These are phyloP conservation scores for Solanum dulcamara DNA, from an alignment of 257 asterid genomes.

Conservation along the genomic window DNA sequence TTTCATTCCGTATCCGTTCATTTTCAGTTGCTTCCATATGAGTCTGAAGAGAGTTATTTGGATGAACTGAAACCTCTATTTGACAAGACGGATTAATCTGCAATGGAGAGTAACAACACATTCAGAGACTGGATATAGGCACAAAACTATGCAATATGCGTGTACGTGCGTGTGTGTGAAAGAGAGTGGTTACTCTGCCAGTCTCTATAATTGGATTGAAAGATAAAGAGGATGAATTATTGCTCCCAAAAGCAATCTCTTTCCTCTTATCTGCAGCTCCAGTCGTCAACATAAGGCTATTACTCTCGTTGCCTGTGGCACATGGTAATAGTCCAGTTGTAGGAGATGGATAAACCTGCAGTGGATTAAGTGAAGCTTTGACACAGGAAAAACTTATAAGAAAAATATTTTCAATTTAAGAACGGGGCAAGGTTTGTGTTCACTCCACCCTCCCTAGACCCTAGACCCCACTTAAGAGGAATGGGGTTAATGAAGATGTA, in stretches of 20 bases:
- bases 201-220: constrained; percentile 39
- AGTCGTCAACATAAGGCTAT: constrained; percentile 6
- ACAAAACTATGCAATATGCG: background rate
- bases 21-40: constrained; percentile 15
- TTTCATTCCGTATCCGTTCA: constrained; percentile 11
- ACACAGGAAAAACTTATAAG: too few species aligned
- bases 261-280: constrained; percentile 33
- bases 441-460: too few species aligned
- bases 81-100: constrained; percentile 19
- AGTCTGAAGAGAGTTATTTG: constrained; percentile 17
- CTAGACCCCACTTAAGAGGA: too few species aligned
- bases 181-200: constrained; percentile 31
- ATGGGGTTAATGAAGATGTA: too few species aligned
- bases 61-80: constrained; percentile 21
- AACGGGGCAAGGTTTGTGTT: too few species aligned
- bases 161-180: background rate
- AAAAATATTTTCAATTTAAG: too few species aligned
- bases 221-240: constrained; percentile 42
- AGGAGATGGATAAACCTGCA: constrained; percentile 48
- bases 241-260: constrained; percentile 31
- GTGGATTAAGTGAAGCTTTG: too few species aligned
- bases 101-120: constrained; percentile 1
- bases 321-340: constrained; percentile 55
- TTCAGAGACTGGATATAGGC: background rate
- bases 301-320: constrained; percentile 22